Percentiles rank a stretch among this genome's conserved stretches.
phyloP scores from a whole-genome alignment of 2,329 filamentous ascomycete genomes.

The Sphaerulina populicola region DNA sequence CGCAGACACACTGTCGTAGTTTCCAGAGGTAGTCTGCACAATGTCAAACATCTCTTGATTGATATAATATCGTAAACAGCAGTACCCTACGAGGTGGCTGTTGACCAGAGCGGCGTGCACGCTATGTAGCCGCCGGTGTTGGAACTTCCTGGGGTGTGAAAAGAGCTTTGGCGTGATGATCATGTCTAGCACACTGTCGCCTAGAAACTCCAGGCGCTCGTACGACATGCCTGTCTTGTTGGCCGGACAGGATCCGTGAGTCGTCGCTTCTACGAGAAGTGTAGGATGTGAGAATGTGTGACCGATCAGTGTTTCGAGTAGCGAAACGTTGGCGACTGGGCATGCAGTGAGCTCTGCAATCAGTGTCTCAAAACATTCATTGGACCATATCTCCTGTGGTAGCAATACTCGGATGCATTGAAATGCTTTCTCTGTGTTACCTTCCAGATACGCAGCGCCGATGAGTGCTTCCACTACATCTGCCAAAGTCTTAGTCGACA shows the following conservation, averaged over 20 bases:
- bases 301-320: constrained; percentile 58
- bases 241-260: constrained; percentile 49
- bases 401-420: constrained; percentile 60
- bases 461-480: constrained; percentile 83
- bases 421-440: constrained; percentile 56
- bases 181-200: constrained; percentile 75
- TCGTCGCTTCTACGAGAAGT: constrained; percentile 70
- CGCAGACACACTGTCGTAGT: constrained; percentile 2
- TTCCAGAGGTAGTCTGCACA: constrained; percentile 5
- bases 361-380: constrained; percentile 11
- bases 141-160: constrained; percentile 40
- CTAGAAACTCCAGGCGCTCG: constrained; percentile 79
- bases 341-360: constrained; percentile 40
- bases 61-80: constrained; percentile 54
- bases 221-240: constrained; percentile 46
- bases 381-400: constrained; percentile 39
- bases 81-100: constrained; percentile 67
- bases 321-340: constrained; percentile 38
- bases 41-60: constrained; percentile 31
- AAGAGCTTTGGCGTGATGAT: constrained; percentile 61
- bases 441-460: constrained; percentile 63
- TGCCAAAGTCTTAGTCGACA: constrained; percentile 73
- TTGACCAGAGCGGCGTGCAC: constrained; percentile 72
- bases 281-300: constrained; percentile 61
- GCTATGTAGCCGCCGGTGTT: constrained; percentile 61